Conservation (phyloP, 345 rosid genomes). For the Firmiana major region DNA sequence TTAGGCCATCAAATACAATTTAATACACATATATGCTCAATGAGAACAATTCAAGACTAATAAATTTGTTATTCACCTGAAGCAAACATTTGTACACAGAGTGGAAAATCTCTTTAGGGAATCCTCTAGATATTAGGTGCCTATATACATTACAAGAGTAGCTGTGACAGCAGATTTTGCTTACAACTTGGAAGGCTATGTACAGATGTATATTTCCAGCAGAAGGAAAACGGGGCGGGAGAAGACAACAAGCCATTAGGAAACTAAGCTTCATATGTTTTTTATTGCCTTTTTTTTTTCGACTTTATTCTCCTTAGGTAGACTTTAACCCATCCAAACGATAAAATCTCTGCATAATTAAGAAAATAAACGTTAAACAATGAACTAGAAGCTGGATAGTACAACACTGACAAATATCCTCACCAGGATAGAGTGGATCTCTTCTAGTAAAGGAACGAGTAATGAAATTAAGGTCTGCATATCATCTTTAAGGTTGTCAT, state of each 20-base stretch:
- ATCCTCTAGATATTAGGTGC: neutral
- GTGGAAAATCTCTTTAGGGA: neutral
- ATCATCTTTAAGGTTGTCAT: constrained; percentile 51
- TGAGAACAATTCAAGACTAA: neutral
- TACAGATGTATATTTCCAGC: constrained; percentile 24
- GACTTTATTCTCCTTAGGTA: constrained; percentile 23
- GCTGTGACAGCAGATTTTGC: neutral
- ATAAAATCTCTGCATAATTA: constrained; percentile 48
- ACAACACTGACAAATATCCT: constrained; percentile 9
- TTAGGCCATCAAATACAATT: neutral
- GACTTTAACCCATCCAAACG: constrained; percentile 59
- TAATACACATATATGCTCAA: neutral
- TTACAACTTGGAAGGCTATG: constrained; percentile 13
- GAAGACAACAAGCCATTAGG: constrained; percentile 1
- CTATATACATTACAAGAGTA: neutral
- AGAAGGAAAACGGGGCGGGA: neutral
- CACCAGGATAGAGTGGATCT: constrained; percentile 63
- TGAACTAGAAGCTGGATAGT: neutral
- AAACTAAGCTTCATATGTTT: constrained; percentile 15
- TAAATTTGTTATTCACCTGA: neutral
- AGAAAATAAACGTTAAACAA: neutral
- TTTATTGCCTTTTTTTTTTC: neutral
- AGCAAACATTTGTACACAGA: neutral
- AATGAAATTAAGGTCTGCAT: constrained; percentile 51
- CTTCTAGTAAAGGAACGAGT: constrained; percentile 54